Evolutionary conservation across 805 yeast species (phyloP).

Genomic region (Deakozyma indianensis): DNA sequence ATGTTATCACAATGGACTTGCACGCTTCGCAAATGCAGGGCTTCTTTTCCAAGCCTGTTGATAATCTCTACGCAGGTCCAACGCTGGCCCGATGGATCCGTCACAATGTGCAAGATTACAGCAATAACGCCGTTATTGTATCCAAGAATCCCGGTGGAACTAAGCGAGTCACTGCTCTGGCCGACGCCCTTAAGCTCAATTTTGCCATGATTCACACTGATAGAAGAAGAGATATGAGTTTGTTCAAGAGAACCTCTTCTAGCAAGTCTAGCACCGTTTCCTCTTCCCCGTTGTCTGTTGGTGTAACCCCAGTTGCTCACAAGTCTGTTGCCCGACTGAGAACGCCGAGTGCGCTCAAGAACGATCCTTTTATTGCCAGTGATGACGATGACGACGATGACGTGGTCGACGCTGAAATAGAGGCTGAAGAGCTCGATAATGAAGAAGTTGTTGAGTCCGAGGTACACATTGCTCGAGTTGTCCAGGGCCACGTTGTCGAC

Average conservation of each 20-base stretch:
- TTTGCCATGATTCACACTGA: slow-evolving; percentile 99
- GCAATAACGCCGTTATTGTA: slow-evolving; percentile 79
- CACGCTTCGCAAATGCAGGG: slow-evolving; percentile 99
- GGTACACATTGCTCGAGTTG: slow-evolving; percentile 89
- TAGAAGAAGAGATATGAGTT: slow-evolving; percentile 54
- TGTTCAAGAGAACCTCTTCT: neutral
- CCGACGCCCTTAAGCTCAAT: slow-evolving; percentile 90
- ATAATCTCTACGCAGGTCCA: slow-evolving; percentile 92
- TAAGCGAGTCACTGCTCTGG: slow-evolving; percentile 91
- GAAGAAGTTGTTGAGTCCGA: slow-evolving; percentile 5
- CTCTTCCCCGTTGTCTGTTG: neutral
- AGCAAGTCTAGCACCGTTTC: neutral
- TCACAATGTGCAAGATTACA: slow-evolving; percentile 71
- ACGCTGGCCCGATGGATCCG: slow-evolving; percentile 92
- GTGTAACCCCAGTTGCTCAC: neutral
- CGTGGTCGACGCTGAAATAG: slow-evolving; percentile 12
- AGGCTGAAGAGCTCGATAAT: neutral
- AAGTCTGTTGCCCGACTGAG: neutral
- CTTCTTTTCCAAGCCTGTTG: slow-evolving; percentile 93
- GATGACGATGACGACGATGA: slow-evolving; percentile 13
- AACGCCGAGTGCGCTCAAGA: neutral
- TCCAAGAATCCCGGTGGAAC: slow-evolving; percentile 99
- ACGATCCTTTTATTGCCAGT: slow-evolving; percentile 4
- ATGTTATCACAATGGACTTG: slow-evolving; percentile 92
- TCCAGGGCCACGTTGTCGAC: slow-evolving; percentile 93